These are phyloP conservation scores for Sporothrix globosa DNA, from an alignment of 2,329 filamentous ascomycete species.

Conservation along the genomic window DNA sequence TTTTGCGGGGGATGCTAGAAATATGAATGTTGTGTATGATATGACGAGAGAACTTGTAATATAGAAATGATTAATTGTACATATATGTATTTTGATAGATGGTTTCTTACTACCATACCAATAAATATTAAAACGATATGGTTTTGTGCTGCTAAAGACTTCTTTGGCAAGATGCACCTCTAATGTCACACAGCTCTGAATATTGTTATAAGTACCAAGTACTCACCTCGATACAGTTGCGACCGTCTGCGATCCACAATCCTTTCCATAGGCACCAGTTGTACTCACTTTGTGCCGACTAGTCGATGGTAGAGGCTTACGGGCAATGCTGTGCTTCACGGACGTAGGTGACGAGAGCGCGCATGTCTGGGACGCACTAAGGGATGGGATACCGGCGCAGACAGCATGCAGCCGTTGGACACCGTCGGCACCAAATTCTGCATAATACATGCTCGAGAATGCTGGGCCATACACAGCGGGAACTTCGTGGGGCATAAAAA, in stretches of 20 bases:
- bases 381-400: not conserved
- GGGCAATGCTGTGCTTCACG: not conserved
- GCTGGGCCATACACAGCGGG: conserved; percentile 8
- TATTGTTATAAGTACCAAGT: not conserved
- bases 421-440: conserved; percentile 1
- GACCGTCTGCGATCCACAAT: not conserved
- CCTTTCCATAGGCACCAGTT: not conserved
- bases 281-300: not conserved
- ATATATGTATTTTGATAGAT: too few relatives aligned
- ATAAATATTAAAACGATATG: too few relatives aligned
- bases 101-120: too few relatives aligned
- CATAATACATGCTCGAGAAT: conserved; percentile 1
- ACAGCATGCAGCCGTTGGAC: conserved; percentile 5
- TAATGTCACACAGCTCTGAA: not conserved
- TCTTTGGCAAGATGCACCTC: not conserved
- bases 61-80: too few relatives aligned
- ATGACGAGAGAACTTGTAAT: not conserved
- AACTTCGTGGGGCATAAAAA: not conserved
- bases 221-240: not conserved
- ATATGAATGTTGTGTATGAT: not conserved
- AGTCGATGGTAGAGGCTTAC: not conserved
- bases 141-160: not conserved
- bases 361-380: not conserved
- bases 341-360: too few relatives aligned
- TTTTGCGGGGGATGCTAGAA: too few relatives aligned